A percentile compares a stretch with the other conserved stretches of the same genome.
Conservation (phyloP, 2,329 filamentous ascomycete species). For the Xylaria digitata region DNA sequence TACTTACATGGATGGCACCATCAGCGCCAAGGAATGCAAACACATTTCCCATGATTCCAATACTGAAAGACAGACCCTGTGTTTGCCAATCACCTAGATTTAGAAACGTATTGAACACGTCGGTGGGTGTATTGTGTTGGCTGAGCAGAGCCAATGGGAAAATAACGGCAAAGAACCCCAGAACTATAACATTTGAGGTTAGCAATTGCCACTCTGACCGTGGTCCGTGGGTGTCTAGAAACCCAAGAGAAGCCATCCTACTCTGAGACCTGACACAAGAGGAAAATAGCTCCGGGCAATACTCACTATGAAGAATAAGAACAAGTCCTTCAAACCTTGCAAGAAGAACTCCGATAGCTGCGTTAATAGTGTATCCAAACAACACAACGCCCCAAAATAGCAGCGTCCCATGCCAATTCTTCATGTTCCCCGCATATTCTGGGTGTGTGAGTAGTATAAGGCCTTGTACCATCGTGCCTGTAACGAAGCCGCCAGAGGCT, state of each 20-base stretch:
- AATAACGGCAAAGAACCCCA: constrained; percentile 45
- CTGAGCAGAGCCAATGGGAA: constrained; percentile 52
- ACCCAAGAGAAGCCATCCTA: not conserved
- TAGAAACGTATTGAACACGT: constrained; percentile 60
- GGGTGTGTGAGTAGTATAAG: constrained; percentile 36
- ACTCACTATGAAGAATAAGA: constrained; percentile 51
- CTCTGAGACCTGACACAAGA: too few species aligned
- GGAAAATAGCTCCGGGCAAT: not conserved
- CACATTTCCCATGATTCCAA: constrained; percentile 36
- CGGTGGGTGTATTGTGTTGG: constrained; percentile 47
- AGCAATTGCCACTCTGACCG: not conserved
- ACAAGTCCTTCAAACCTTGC: constrained; percentile 55
- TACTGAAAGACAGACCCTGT: constrained; percentile 52
- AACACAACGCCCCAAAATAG: constrained; percentile 53
- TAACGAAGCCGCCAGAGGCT: constrained; percentile 32
- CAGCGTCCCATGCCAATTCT: constrained; percentile 39
- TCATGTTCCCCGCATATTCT: constrained; percentile 26
- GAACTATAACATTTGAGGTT: constrained; percentile 36
- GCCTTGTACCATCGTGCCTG: constrained; percentile 39
- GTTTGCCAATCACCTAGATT: constrained; percentile 62
- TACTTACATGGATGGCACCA: constrained; percentile 47
- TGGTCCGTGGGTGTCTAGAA: not conserved
- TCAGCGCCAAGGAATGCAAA: constrained; percentile 54
- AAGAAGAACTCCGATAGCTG: constrained; percentile 43
- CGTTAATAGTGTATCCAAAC: constrained; percentile 56